Base-by-base conservation (phyloP, 2,329 filamentous ascomycete species). In the Dothidotthia symphoricarpi region DNA sequence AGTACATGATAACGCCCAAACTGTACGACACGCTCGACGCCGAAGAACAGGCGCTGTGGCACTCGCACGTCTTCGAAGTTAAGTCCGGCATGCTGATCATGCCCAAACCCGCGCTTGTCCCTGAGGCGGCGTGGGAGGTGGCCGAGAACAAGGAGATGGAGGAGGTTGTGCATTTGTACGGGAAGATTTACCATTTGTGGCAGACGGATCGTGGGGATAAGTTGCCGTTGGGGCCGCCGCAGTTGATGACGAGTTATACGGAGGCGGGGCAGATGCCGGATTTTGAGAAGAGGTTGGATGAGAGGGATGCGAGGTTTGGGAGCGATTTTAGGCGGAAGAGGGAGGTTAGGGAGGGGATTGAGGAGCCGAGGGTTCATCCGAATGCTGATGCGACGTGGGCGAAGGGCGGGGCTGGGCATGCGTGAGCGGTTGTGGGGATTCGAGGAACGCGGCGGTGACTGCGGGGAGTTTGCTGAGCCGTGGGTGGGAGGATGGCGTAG, bases 161-260 rank as follows among this genome's bases (percentile, higher is more conserved):
- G 46, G 75, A 89, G 41, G 75, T 93, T 0, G 69, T 88, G 3
- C 73, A 77, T 1, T 63, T 93, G 3, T 94, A 94, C 57, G 88
- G 88, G 8, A 95, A 95, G 62, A 80, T 84, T 1, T 93, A 85
- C 64, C 88, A 95, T 62, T 73, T 93, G 28, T 95, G 89, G 88
- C 86, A 94, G 74, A 80, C 84, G 12, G 88, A 94, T 67, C 72
- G 78, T 5, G 86, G 86, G 0, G 80, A 91, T 56, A 65, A 69
- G 34, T 53, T 85, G 36, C 82, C 82, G 1, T 57, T 84, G 47
- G 81, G 82, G 0, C 60, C 68, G 45, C 81, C 82, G 38, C 67
- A 82, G 64, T 64, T 85, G 49, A 84, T 86, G 78, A 80, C 75
- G 45, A 83, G 81, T 54, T 82, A 73, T 45, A 80, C 76, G 16